These are phyloP conservation scores for Reticulascus tulasneorum DNA, from an alignment of 2,329 filamentous ascomycete species.

Conservation along the genomic window DNA sequence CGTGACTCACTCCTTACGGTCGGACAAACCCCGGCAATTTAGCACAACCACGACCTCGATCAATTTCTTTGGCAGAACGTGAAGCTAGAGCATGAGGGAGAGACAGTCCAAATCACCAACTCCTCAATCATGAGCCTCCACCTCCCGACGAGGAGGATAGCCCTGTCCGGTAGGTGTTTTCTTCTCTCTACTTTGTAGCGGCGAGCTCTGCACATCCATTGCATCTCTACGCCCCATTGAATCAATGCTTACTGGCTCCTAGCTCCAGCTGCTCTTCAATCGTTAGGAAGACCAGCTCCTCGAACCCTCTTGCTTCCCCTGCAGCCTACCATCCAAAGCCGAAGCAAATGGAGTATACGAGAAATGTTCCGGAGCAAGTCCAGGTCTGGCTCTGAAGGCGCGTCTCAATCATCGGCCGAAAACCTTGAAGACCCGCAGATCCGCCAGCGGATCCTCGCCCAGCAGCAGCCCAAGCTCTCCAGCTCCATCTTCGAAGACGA, in stretches of 20 bases:
- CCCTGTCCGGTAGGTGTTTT: slow-evolving; percentile 12
- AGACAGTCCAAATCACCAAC: background rate
- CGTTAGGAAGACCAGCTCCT: slow-evolving; percentile 3
- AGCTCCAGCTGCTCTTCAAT: slow-evolving; percentile 8
- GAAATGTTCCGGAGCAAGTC: no score
- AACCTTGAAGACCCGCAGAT: slow-evolving; percentile 40
- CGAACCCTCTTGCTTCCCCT: slow-evolving; percentile 18
- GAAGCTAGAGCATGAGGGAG: slow-evolving; percentile 4
- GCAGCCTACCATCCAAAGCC: slow-evolving; percentile 24
- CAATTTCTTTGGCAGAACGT: slow-evolving; percentile 9
- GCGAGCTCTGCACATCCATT: background rate
- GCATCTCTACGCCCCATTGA: slow-evolving; percentile 11
- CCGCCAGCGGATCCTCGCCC: slow-evolving; percentile 34
- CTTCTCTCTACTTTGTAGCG: background rate
- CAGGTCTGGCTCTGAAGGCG: no score
- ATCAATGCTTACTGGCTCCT: slow-evolving; percentile 1
- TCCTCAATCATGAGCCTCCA: slow-evolving; percentile 16
- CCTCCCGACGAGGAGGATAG: slow-evolving; percentile 16
- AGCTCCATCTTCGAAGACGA: slow-evolving; percentile 63
- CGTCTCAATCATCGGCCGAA: no score
- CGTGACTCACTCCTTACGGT: no score
- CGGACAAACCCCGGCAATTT: slow-evolving; percentile 5
- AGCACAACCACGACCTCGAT: background rate
- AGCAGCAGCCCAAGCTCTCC: slow-evolving; percentile 34
- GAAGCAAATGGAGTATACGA: slow-evolving; percentile 38